Conservation (phyloP, 768 basidiomycete species). For the Lactifluus pinguis region DNA sequence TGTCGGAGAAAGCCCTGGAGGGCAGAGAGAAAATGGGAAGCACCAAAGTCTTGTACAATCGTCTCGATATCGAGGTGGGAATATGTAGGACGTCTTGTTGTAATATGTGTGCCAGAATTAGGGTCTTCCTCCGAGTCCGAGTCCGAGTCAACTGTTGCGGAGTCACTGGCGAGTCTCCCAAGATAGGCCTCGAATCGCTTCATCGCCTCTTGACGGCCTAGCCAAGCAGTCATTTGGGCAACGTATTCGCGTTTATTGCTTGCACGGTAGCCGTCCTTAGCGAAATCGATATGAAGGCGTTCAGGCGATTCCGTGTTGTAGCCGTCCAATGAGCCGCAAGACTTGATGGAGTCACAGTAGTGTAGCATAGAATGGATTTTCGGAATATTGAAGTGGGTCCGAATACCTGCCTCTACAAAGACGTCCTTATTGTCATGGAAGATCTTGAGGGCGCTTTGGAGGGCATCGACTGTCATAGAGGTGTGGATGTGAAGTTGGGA, state of each 20-base stretch:
- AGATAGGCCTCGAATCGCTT: too few relatives aligned
- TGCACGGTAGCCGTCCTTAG: constrained; percentile 27
- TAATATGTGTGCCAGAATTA: too few relatives aligned
- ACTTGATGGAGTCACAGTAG: constrained; percentile 10
- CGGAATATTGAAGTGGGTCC: not conserved
- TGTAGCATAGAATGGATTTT: constrained; percentile 2
- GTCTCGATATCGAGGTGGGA: too few relatives aligned
- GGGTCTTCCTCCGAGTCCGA: too few relatives aligned
- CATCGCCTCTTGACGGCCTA: constrained; percentile 4
- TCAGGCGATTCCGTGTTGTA: constrained; percentile 28
- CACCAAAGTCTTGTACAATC: too few relatives aligned
- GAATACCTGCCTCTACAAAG: not conserved
- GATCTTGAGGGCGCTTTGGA: not conserved
- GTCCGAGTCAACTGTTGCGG: too few relatives aligned
- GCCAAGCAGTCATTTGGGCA: constrained; percentile 26
- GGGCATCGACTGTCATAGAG: not conserved
- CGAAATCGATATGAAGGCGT: constrained; percentile 26
- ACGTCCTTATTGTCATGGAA: not conserved
- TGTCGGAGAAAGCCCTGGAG: too few relatives aligned
- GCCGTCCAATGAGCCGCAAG: constrained; percentile 17
- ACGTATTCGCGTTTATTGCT: constrained; percentile 25
- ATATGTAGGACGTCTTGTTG: too few relatives aligned
- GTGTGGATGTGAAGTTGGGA: not conserved
- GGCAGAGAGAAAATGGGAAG: too few relatives aligned
- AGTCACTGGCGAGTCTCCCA: too few relatives aligned